phyloP scores from a whole-genome alignment of 2,329 filamentous ascomycete genomes.

The Colletotrichum neosansevieriae region DNA sequence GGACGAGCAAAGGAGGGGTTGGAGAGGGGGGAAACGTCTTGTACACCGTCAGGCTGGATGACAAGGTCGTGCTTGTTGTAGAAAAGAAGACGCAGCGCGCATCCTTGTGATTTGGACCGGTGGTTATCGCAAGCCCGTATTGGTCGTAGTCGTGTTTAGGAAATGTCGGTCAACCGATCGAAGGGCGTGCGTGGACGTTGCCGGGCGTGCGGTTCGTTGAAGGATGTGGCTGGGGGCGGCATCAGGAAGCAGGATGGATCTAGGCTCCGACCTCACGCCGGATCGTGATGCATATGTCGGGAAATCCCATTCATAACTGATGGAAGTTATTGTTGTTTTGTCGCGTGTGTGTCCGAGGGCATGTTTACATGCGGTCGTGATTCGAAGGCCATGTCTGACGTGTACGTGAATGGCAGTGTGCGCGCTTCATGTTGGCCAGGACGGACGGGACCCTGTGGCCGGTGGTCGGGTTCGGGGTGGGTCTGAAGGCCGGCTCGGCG shows the following conservation, averaged over 20 bases:
- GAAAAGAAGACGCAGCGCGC: neutral
- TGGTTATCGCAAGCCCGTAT: neutral
- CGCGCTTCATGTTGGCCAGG: constrained; percentile 8
- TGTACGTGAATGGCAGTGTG: constrained; percentile 13
- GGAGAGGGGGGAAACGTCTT: neutral
- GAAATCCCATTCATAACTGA: neutral
- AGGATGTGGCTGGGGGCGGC: constrained; percentile 35
- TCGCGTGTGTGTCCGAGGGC: neutral
- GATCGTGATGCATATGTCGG: constrained; percentile 14
- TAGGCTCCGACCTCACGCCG: constrained; percentile 33
- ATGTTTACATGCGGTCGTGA: constrained; percentile 8
- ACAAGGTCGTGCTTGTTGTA: constrained; percentile 7
- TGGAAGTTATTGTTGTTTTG: constrained; percentile 8
- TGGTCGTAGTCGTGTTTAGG: neutral
- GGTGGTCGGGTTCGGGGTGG: constrained; percentile 34
- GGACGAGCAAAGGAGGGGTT: constrained; percentile 14
- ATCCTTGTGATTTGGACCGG: constrained; percentile 18
- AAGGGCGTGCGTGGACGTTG: constrained; percentile 13
- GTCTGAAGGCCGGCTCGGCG: constrained; percentile 29
- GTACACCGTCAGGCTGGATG: constrained; percentile 9
- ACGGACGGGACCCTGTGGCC: constrained; percentile 11
- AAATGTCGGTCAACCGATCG: constrained; percentile 25
- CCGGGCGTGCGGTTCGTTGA: constrained; percentile 13
- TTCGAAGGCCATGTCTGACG: constrained; percentile 1
- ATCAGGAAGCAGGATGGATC: constrained; percentile 39